phyloP scores from a whole-genome alignment of 1,284 basidiomycete species.

The Golubevia pallescens region DNA sequence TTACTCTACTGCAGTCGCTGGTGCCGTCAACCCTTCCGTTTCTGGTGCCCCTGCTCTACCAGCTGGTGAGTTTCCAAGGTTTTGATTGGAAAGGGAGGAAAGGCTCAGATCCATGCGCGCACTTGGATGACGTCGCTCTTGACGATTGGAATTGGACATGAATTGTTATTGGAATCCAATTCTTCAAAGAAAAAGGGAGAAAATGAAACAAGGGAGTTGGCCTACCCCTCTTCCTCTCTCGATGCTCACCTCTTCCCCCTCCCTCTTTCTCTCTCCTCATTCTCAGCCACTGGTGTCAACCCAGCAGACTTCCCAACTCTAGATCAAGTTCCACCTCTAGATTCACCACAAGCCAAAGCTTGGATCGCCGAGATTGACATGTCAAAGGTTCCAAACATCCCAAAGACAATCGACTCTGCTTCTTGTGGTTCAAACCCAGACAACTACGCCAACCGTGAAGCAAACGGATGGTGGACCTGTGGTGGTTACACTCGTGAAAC shows the following conservation, averaged over 20 bases:
- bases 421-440: constrained; percentile 73
- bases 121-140: no score
- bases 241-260: no score
- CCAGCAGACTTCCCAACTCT: constrained; percentile 73
- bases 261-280: neutral
- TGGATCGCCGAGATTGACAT: constrained; percentile 76
- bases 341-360: constrained; percentile 74
- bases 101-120: no score
- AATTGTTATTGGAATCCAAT: no score
- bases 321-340: constrained; percentile 73
- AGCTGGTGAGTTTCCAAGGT: constrained; percentile 9
- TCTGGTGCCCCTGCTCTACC: constrained; percentile 44
- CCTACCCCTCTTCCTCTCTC: no score
- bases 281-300: constrained; percentile 17
- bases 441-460: constrained; percentile 69
- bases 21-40: constrained; percentile 42
- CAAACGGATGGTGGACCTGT: constrained; percentile 86
- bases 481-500: constrained; percentile 76
- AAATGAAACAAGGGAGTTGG: no score
- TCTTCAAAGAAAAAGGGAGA: no score
- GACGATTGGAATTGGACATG: no score
- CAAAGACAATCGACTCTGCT: constrained; percentile 69
- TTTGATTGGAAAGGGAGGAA: neutral
- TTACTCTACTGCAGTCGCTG: constrained; percentile 33
- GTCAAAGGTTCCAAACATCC: constrained; percentile 73